These are phyloP conservation scores for Trichophyton benhamiae DNA, from an alignment of 2,329 filamentous ascomycete genomes.

Conservation along the genomic window DNA sequence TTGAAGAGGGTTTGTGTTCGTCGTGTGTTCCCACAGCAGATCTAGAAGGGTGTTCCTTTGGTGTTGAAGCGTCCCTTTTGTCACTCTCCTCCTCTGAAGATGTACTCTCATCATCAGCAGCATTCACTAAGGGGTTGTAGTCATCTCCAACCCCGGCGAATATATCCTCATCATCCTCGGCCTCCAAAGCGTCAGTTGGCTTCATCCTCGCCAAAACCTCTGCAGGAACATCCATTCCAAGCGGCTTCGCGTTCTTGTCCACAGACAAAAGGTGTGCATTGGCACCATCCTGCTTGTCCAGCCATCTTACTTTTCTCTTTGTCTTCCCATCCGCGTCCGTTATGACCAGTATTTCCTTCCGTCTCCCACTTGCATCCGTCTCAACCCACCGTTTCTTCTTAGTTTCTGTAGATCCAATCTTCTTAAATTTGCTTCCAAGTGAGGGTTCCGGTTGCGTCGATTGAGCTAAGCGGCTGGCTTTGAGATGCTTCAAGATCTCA, in stretches of 20 bases:
- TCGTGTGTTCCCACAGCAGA: background rate
- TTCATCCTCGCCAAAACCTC: conserved; percentile 27
- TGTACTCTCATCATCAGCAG: conserved; percentile 38
- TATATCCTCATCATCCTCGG: conserved; percentile 41
- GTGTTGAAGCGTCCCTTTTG: background rate
- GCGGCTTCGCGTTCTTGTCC: conserved; percentile 35
- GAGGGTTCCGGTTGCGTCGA: conserved; percentile 37
- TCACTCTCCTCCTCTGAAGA: conserved; percentile 31
- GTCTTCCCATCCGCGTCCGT: conserved; percentile 48
- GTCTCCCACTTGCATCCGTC: conserved; percentile 39
- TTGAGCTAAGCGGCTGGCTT: conserved; percentile 36
- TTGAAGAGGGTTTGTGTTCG: conserved; percentile 3
- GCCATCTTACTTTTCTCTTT: conserved; percentile 49
- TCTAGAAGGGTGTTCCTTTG: background rate
- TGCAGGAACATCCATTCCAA: conserved; percentile 40
- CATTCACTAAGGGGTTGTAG: conserved; percentile 47
- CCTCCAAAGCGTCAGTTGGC: conserved; percentile 23
- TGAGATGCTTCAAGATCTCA: conserved; percentile 48
- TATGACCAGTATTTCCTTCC: conserved; percentile 47
- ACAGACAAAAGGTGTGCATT: conserved; percentile 29
- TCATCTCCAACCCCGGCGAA: conserved; percentile 48
- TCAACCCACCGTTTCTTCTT: conserved; percentile 44
- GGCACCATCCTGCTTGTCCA: conserved; percentile 28
- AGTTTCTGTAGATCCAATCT: conserved; percentile 33
- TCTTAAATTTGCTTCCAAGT: conserved; percentile 45